Percentiles rank a stretch among this genome's conserved stretches.
These are phyloP conservation scores for Vanderwaltozyma verrucispora DNA, from an alignment of 805 yeast genomes.

Conservation along the genomic window DNA sequence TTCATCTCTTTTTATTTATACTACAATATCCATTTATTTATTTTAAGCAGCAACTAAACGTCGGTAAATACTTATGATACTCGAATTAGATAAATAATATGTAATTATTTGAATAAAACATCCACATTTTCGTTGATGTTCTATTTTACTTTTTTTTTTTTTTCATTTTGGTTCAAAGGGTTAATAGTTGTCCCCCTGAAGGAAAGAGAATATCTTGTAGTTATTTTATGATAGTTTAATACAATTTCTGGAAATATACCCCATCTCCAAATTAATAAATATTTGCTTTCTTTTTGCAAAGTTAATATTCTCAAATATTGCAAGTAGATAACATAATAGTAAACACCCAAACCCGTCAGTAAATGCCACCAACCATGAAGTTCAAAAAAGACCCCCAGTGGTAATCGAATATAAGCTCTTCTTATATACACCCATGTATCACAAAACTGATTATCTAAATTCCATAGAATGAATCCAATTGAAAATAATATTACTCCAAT, in stretches of 20 bases:
- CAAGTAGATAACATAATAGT: constrained; percentile 69
- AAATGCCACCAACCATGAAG: constrained; percentile 98
- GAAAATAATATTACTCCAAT: constrained; percentile 54
- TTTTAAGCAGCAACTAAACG: too few species aligned
- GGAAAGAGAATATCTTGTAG: constrained; percentile 18
- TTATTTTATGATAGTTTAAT: constrained; percentile 8
- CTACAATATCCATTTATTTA: too few species aligned
- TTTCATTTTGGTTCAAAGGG: too few species aligned
- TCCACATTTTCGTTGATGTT: too few species aligned
- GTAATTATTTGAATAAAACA: too few species aligned
- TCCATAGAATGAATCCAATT: constrained; percentile 79
- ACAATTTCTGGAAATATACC: constrained; percentile 44
- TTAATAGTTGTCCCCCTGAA: constrained; percentile 11
- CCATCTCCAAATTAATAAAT: constrained; percentile 42
- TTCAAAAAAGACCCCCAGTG: constrained; percentile 76
- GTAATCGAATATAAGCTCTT: constrained; percentile 56
- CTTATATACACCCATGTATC: constrained; percentile 44
- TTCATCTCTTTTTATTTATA: too few species aligned
- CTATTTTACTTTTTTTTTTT: too few species aligned
- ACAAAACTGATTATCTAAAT: constrained; percentile 78
- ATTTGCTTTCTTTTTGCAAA: constrained; percentile 34
- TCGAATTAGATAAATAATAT: too few species aligned
- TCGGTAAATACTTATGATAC: too few species aligned
- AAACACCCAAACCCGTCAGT: constrained; percentile 77
- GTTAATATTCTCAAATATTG: constrained; percentile 52